Evolutionary conservation across 352 stramenopile species (phyloP), one percentile per base, ranked within the genome.

Genomic region (Stephanocyclus meneghinianus): DNA sequence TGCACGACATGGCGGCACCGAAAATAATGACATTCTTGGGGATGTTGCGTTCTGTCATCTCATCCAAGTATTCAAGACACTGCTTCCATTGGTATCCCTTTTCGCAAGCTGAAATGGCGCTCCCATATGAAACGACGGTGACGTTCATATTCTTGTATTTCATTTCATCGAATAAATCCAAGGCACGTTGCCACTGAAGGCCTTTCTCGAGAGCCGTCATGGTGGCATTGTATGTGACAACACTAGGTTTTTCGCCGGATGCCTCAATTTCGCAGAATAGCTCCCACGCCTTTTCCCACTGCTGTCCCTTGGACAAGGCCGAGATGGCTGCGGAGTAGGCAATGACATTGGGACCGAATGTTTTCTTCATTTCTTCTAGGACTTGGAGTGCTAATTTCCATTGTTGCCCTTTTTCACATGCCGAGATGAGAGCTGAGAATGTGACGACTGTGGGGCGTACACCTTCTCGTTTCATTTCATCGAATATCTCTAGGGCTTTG

Each of bases 1-100:
- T 93, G 60, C 88, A 93, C 15, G 80, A 88, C 86, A 93, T 91
- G 16, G 88, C 88, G 37, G 84, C 86, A 60, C 88, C 88, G 81
- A 92, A 93, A 60, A 93, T 91, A 66, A 93, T 91, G 48, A 92
- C 88, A 80, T 93, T 93, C 66, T 93, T 93, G 50, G 82, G 63
- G 32, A 93, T 91, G 57, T 87, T 87, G 50, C 90, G 80, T 63
- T 91, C 81, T 2, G 86, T 91, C 88, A 93, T 93, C 83, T 93
- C 88, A 60, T 93, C 88, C 15, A 93, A 65, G 65, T 90, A 93
- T 48, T 91, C 86, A 16, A 93, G 74, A 53, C 86, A 91, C 62
- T 93, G 88, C 2, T 80, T 77, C 71, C 85, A 93, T 65, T 93
- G 88, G 29, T 77, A 84, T 5, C 77, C 88, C 56, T 93, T 65